Evolutionary conservation across 495 filamentous ascomycete genomes (phyloP), one percentile per base, ranked within the genome.

Genomic region (Aspergillus steynii): DNA sequence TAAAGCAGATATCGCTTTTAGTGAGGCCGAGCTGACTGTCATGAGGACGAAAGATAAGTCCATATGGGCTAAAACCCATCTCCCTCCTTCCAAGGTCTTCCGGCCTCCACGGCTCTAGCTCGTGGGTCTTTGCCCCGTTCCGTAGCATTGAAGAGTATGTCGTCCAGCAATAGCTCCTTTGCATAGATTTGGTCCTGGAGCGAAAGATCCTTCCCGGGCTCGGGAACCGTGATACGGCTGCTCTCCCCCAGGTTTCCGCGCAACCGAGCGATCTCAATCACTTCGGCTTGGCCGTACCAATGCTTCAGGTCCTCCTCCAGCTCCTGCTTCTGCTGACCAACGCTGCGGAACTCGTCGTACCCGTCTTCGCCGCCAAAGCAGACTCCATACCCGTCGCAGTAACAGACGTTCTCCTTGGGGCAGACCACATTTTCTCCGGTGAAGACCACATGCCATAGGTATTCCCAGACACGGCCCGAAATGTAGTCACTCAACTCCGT

Each of bases 351-450:
- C 0, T 68, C 65, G 8, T 80, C 66, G 49, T 80, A 90, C 57
- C 82, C 70, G 0, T 77, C 72, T 25, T 83, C 77, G 1, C 83
- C 81, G 5, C 85, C 90, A 64, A 93, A 94, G 65, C 90, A 94
- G n/a, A 87, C 76, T 0, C 90, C 90, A 54, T 86, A 94, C 20
- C 85, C 88, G 60, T 91, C 87, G 68, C 90, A 94, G 56, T 91
- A 89, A 71, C 90, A 94, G 0, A 87, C 72, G 65, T 86, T 82
- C 72, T 88, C 83, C 26, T 75, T 75, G 12, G 88, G 87, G 66
- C 90, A 93, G 47, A 82, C 69, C 8, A 85, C 75, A 6, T 80
- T 75, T 32, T 85, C 50, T 8, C 81, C 78, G 3, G 82, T 82
- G 62, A 91, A 92, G n/a, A 91, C 73, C 61, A 80, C 88, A 58